These are phyloP conservation scores for Lasiodiplodia citricola DNA, from an alignment of 2,329 filamentous ascomycete genomes.

Conservation along the genomic window DNA sequence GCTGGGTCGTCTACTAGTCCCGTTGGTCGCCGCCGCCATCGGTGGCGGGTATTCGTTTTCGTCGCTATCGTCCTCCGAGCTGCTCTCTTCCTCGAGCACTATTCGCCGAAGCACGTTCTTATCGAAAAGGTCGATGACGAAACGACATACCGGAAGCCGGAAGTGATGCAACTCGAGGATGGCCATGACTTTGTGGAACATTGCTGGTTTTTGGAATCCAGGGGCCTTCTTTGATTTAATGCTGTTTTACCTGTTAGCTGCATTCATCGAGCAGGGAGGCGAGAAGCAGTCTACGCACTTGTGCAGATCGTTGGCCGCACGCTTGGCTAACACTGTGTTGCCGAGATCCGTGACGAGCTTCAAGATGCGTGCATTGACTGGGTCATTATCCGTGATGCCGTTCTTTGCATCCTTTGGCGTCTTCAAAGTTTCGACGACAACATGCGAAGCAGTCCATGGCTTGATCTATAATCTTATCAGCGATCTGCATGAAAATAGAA, in stretches of 20 bases:
- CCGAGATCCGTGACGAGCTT: slow-evolving; percentile 86
- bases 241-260: slow-evolving; percentile 49
- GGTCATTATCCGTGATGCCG: slow-evolving; percentile 62
- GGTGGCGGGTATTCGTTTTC: neutral
- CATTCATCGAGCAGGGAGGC: neutral
- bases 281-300: slow-evolving; percentile 46
- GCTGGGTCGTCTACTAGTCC: slow-evolving; percentile 5
- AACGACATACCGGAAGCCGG: slow-evolving; percentile 81
- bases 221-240: slow-evolving; percentile 76
- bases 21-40: neutral
- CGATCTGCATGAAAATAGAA: too few relatives aligned
- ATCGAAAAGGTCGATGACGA: slow-evolving; percentile 93
- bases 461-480: slow-evolving; percentile 39
- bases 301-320: slow-evolving; percentile 79
- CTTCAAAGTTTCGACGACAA: slow-evolving; percentile 14
- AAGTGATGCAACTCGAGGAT: slow-evolving; percentile 90
- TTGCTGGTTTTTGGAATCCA: slow-evolving; percentile 73
- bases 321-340: slow-evolving; percentile 91
- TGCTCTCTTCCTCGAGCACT: slow-evolving; percentile 74
- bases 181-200: slow-evolving; percentile 86
- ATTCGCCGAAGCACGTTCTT: slow-evolving; percentile 84
- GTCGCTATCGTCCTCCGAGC: slow-evolving; percentile 12
- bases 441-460: slow-evolving; percentile 40
- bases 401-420: slow-evolving; percentile 28
- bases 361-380: slow-evolving; percentile 74